phyloP scores from a whole-genome alignment of 1,139 yeast species.

The Nadsonia commutata region DNA sequence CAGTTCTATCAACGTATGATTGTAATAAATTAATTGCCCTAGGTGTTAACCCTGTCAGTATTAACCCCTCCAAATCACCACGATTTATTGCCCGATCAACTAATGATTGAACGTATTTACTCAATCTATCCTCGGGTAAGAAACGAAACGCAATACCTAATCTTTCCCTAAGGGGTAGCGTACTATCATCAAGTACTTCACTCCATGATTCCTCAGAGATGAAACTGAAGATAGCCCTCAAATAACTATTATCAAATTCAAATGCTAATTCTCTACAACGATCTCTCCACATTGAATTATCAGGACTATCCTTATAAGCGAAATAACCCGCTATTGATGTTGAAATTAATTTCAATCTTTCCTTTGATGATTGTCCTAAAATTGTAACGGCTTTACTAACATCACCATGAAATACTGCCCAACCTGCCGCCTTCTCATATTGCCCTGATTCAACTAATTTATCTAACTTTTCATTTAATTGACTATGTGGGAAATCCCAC shows the following conservation, averaged over 20 bases:
- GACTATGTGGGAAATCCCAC: slow-evolving; percentile 72
- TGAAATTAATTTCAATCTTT: slow-evolving; percentile 61
- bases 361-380: slow-evolving; percentile 41
- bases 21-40: slow-evolving; percentile 70
- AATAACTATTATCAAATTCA: slow-evolving; percentile 77
- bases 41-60: slow-evolving; percentile 80
- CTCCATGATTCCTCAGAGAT: slow-evolving; percentile 94
- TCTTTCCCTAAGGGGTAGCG: slow-evolving; percentile 76
- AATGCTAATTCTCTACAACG: slow-evolving; percentile 80
- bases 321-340: slow-evolving; percentile 90
- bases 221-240: slow-evolving; percentile 84
- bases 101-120: slow-evolving; percentile 42
- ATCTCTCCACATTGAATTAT: slow-evolving; percentile 85
- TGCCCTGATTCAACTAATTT: slow-evolving; percentile 44
- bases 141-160: slow-evolving; percentile 82
- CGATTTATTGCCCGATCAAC: slow-evolving; percentile 55
- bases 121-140: slow-evolving; percentile 55
- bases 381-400: slow-evolving; percentile 68
- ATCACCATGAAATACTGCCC: slow-evolving; percentile 94
- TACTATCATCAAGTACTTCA: slow-evolving; percentile 83
- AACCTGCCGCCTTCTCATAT: slow-evolving; percentile 87
- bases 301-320: slow-evolving; percentile 47
- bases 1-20: slow-evolving; percentile 74
- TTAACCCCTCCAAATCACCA: slow-evolving; percentile 85
- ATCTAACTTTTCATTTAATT: slow-evolving; percentile 55